phyloP scores from a whole-genome alignment of 1,284 basidiomycete genomes.

The Laetiporus sulphureus region DNA sequence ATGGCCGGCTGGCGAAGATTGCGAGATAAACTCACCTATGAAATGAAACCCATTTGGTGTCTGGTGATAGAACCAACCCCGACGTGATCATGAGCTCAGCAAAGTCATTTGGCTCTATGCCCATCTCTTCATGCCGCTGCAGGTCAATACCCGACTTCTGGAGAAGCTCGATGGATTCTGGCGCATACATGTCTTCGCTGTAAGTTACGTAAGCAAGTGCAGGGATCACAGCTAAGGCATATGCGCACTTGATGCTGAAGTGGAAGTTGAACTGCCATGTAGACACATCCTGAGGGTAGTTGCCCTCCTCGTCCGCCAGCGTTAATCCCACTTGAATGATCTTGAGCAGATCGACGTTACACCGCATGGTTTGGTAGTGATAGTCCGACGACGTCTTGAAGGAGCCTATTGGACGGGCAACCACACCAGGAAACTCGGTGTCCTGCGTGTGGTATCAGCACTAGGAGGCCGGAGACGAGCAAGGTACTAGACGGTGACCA shows the following conservation, averaged over 20 bases:
- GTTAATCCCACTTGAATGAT: slow-evolving; percentile 98
- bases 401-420: slow-evolving; percentile 92
- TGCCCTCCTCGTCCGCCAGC: slow-evolving; percentile 89
- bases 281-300: slow-evolving; percentile 81
- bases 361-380: slow-evolving; percentile 98
- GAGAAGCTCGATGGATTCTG: slow-evolving; percentile 92
- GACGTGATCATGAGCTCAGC: slow-evolving; percentile 97
- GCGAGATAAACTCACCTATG: slow-evolving; percentile 67
- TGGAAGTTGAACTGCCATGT: slow-evolving; percentile 99
- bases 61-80: slow-evolving; percentile 84
- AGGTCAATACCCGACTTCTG: slow-evolving; percentile 97
- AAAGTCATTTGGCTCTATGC: slow-evolving; percentile 92
- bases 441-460: slow-evolving; percentile 50
- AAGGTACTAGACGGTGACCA: slow-evolving; percentile 65
- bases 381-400: slow-evolving; percentile 98
- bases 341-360: slow-evolving; percentile 97
- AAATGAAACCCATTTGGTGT: slow-evolving; percentile 97
- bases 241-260: slow-evolving; percentile 81
- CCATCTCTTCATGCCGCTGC: slow-evolving; percentile 86
- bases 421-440: slow-evolving; percentile 98
- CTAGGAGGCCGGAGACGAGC: slow-evolving; percentile 9
- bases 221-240: slow-evolving; percentile 1
- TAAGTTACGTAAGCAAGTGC: slow-evolving; percentile 19
- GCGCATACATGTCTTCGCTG: slow-evolving; percentile 97
- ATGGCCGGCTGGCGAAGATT: no score